These are phyloP conservation scores for Aspergillus sp. DNA, from an alignment of 2,329 filamentous ascomycete species.

Conservation along the genomic window DNA sequence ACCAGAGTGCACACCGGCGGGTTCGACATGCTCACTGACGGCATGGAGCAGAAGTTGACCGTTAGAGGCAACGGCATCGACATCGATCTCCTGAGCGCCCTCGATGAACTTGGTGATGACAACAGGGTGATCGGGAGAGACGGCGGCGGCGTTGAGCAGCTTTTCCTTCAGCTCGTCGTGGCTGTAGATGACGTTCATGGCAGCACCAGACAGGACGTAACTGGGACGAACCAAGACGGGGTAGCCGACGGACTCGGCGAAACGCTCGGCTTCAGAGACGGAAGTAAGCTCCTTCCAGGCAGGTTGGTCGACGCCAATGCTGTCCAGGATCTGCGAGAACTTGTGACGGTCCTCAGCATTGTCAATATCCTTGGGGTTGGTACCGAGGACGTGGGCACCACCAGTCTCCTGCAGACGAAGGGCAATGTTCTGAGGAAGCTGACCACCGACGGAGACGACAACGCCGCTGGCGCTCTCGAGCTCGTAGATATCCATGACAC, in stretches of 20 bases:
- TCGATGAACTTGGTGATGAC: conserved; percentile 99
- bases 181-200: conserved; percentile 94
- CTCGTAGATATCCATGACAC: conserved; percentile 99
- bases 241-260: conserved; percentile 82
- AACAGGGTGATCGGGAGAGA: conserved; percentile 94
- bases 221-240: conserved; percentile 92
- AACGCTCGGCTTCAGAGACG: conserved; percentile 80
- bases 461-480: conserved; percentile 81
- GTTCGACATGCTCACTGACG: conserved; percentile 92
- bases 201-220: conserved; percentile 95
- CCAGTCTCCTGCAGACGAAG: conserved; percentile 89
- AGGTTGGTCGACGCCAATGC: conserved; percentile 93
- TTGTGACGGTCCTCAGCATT: conserved; percentile 98
- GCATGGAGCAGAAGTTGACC: conserved; percentile 89
- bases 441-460: conserved; percentile 92
- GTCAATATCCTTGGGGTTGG: conserved; percentile 91
- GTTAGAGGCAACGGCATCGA: conserved; percentile 84
- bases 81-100: conserved; percentile 92
- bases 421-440: conserved; percentile 96
- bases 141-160: conserved; percentile 82
- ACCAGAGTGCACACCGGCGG: conserved; percentile 96
- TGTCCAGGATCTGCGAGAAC: conserved; percentile 95
- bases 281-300: conserved; percentile 97
- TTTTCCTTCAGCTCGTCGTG: conserved; percentile 91
- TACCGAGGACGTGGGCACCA: conserved; percentile 86